Evolutionary conservation across 2,329 filamentous ascomycete species (phyloP).

Genomic region (Alternaria arborescens): DNA sequence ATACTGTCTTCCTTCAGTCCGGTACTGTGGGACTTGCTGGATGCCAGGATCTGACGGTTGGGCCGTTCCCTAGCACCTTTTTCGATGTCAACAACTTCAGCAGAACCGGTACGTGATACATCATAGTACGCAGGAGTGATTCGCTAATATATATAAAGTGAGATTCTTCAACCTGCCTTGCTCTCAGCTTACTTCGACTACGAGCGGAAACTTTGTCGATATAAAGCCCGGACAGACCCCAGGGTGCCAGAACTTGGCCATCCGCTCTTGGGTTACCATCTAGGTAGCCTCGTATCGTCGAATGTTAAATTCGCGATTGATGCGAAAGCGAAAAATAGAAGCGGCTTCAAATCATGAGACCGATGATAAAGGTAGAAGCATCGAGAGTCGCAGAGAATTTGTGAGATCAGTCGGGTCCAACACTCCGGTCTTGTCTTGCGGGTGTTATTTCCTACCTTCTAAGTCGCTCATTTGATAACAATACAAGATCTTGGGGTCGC

Average conservation of each 20-base stretch:
- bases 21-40: constrained; percentile 3
- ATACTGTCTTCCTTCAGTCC: constrained; percentile 19
- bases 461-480: constrained; percentile 2
- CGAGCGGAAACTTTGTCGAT: constrained; percentile 16
- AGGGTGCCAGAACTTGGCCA: constrained; percentile 13
- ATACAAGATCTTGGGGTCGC: constrained; percentile 2
- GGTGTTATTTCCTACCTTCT: constrained; percentile 7
- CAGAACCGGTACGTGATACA: constrained; percentile 3
- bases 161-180: constrained; percentile 17
- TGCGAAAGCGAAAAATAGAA: not conserved
- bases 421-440: constrained; percentile 4
- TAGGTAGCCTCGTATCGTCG: not conserved
- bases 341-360: no score
- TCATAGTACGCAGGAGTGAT: not conserved
- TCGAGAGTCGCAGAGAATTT: not conserved
- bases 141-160: not conserved
- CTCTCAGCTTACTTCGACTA: constrained; percentile 4
- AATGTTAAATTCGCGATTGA: no score
- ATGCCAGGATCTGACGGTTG: constrained; percentile 17
- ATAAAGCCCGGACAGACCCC: constrained; percentile 8
- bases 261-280: constrained; percentile 15
- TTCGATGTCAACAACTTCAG: constrained; percentile 19
- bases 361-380: no score
- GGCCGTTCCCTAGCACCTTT: constrained; percentile 12
- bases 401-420: constrained; percentile 11